Base-by-base conservation (phyloP, 2,329 filamentous ascomycete genomes). In the Domatiomyces catenatus region DNA sequence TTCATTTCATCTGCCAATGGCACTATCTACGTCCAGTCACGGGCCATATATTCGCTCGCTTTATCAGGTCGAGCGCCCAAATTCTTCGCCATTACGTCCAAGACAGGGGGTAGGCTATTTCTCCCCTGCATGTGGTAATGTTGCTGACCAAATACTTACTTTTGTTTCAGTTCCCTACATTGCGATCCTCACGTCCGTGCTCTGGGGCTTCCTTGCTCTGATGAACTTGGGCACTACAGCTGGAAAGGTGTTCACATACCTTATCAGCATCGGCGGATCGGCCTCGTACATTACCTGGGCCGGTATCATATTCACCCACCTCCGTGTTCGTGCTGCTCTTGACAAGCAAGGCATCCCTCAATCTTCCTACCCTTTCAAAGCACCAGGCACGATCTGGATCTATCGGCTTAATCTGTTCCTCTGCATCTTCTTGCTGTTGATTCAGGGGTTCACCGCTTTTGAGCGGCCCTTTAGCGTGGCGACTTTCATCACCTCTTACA, bases 91-190 rank as follows among this genome's bases (percentile, higher is more conserved):
- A 69, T 66, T 20, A 75, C 74, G 1, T 73, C 67, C 19, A 64
- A 66, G 20, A 71, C 69, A 57, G 75, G 75, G 42, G 71, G 89
- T 69, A 80, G 82, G 47, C 78, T 82, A 58, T 88, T 88, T 42
- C 83, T 42, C 83, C 88, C 7, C 89, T 83, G 10, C 74, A 93
- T 4, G 75, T 81, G 44, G 79, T 86, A 48, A 87, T 94, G 58
- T 54, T 71, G 6, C 61, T 86, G 49, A 76, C 86, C 2, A 79
- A 81, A 1, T 59, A 65, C 3, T 65, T 90, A 51, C 86, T 88
- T 36, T 71, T 90, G 28, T 72, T 94, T 8, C n/a, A 77, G 24
- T 22, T 22, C 24, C 19, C 19, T 45, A 26, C 32, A 15, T 39
- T 15, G 10, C 49, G 6, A 48, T 51, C 36, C 32, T 51, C 45